Evolutionary conservation across 345 rosid species (phyloP).

Genomic region (Citropsis articulata): DNA sequence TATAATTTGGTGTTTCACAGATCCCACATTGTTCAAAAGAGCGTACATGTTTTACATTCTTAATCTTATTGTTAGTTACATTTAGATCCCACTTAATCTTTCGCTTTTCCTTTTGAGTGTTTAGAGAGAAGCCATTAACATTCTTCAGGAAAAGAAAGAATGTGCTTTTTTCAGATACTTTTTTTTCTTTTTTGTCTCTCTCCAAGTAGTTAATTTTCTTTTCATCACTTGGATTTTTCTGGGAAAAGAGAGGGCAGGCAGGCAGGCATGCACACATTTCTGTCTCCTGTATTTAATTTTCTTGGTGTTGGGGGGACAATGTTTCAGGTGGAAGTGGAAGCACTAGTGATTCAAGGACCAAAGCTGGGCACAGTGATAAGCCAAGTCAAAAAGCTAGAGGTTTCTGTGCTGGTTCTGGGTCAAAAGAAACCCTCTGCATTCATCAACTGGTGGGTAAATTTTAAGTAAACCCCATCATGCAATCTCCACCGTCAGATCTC

Average conservation of each 20-base stretch:
- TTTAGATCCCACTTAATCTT: conserved; percentile 18
- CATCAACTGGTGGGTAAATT: conserved; percentile 51
- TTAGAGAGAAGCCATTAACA: neutral
- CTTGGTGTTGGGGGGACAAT: neutral
- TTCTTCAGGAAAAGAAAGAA: neutral
- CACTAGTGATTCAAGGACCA: conserved; percentile 87
- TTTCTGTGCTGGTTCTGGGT: conserved; percentile 80
- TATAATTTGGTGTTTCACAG: neutral
- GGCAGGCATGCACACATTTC: neutral
- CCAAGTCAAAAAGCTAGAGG: conserved; percentile 96
- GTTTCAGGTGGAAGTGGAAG: conserved; percentile 86
- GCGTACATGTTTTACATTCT: neutral
- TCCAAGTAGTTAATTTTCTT: neutral
- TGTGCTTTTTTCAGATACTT: neutral
- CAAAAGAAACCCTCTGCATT: conserved; percentile 68
- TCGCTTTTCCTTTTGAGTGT: neutral
- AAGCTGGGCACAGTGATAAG: conserved; percentile 71
- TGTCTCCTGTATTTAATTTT: neutral
- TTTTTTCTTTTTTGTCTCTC: neutral
- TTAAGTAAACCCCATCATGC: neutral
- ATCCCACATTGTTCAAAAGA: neutral
- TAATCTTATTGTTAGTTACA: neutral
- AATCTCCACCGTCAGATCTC: conserved; percentile 21
- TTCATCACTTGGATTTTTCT: neutral
- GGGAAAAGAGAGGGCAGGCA: neutral